A percentile compares a stretch with the other conserved stretches of the same genome.
Evolutionary conservation across 116 monocot genomes (phyloP).

Genomic region (Trichopus zeylanicus): DNA sequence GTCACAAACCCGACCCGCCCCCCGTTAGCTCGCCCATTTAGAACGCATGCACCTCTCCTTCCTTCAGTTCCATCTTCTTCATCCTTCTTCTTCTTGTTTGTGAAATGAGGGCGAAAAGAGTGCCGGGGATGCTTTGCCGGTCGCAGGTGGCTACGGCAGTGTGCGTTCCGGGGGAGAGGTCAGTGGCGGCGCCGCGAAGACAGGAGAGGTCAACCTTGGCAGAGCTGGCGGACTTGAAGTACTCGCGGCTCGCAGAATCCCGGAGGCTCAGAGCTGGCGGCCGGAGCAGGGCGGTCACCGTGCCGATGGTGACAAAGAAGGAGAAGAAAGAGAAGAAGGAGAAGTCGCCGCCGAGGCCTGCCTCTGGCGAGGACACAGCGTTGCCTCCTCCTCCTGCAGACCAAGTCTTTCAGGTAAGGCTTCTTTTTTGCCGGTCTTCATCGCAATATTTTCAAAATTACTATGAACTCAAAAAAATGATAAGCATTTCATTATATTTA

Average conservation of each 20-base stretch:
- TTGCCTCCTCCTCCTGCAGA: neutral
- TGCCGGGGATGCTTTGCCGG: slow-evolving; percentile 48
- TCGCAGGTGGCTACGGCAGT: slow-evolving; percentile 64
- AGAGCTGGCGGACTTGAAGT: slow-evolving; percentile 21
- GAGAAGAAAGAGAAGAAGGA: slow-evolving; percentile 34
- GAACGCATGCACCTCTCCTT: too few relatives aligned
- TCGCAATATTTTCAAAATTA: too few relatives aligned
- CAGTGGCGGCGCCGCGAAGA: slow-evolving; percentile 20
- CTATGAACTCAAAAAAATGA: too few relatives aligned
- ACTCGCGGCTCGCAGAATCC: slow-evolving; percentile 18
- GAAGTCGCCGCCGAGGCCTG: too few relatives aligned
- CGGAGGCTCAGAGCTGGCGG: slow-evolving; percentile 8
- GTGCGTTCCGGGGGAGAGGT: slow-evolving; percentile 41
- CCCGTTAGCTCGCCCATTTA: too few relatives aligned
- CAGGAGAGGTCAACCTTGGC: slow-evolving; percentile 10
- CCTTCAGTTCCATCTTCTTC: neutral
- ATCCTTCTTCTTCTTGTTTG: neutral
- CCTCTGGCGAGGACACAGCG: too few relatives aligned
- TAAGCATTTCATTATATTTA: too few relatives aligned
- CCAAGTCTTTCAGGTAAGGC: slow-evolving; percentile 4
- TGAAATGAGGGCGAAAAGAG: slow-evolving; percentile 15
- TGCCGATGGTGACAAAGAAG: slow-evolving; percentile 54
- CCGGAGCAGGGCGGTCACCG: slow-evolving; percentile 26
- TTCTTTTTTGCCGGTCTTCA: neutral
- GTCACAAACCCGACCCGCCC: too few relatives aligned